Percentiles rank a stretch among this genome's conserved stretches.
These are phyloP conservation scores for Phoenix dactylifera DNA, from an alignment of 176 grass and related monocot genomes.

Conservation along the genomic window DNA sequence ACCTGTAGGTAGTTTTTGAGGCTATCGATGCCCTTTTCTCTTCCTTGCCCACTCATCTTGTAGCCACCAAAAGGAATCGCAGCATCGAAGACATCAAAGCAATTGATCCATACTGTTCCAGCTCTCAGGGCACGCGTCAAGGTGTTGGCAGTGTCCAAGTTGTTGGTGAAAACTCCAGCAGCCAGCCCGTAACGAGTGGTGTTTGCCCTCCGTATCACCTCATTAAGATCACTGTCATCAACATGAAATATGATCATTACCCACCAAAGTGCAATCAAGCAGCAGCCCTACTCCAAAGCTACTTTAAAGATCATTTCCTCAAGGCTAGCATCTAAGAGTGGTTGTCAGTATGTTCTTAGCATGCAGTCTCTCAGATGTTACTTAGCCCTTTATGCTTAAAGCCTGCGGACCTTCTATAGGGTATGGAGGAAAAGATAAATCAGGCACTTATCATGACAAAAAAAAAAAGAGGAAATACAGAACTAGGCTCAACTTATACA, in stretches of 20 bases:
- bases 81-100: slow-evolving; percentile 80
- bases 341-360: no score
- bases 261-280: not conserved
- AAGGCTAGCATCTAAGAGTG: no score
- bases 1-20: slow-evolving; percentile 88
- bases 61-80: slow-evolving; percentile 79
- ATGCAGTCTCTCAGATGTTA: no score
- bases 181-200: slow-evolving; percentile 47
- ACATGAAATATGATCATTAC: not conserved
- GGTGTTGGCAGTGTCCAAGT: slow-evolving; percentile 68
- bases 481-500: no score
- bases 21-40: slow-evolving; percentile 76
- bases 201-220: slow-evolving; percentile 71
- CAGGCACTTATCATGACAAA: no score
- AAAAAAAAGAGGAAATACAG: no score
- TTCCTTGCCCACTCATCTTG: slow-evolving; percentile 85
- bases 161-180: slow-evolving; percentile 77
- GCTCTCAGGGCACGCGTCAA: slow-evolving; percentile 50
- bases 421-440: no score
- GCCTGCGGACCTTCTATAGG: no score
- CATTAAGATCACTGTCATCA: slow-evolving; percentile 38
- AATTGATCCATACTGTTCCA: slow-evolving; percentile 81
- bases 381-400: no score
- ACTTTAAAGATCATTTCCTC: no score
- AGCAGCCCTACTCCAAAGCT: not conserved